Evolutionary conservation across 1,284 basidiomycete species (phyloP).

Genomic region (Paramarasmius palmivorus): DNA sequence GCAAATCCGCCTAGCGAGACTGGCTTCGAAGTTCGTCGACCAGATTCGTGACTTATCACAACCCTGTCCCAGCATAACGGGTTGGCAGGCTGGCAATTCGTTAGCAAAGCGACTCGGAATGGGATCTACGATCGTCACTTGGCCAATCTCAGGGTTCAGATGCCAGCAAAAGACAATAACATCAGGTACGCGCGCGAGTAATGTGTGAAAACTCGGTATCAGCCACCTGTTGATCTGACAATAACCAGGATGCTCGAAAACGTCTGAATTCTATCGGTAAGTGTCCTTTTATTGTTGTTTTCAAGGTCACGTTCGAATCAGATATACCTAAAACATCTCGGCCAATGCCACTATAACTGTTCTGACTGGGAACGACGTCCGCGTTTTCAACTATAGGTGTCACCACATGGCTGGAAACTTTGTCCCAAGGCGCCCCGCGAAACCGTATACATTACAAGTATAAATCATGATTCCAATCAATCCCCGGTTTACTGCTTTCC

Average conservation of each 20-base stretch:
- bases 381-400: constrained; percentile 17
- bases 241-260: constrained; percentile 4
- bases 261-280: not conserved
- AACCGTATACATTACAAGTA: not conserved
- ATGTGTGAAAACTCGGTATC: constrained; percentile 12
- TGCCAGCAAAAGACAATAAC: constrained; percentile 35
- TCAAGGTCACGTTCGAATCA: not conserved
- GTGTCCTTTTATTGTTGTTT: not conserved
- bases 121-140: too few relatives aligned
- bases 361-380: constrained; percentile 36
- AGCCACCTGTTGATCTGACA: constrained; percentile 6
- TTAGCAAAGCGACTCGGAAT: too few relatives aligned
- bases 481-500: not conserved
- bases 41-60: too few relatives aligned
- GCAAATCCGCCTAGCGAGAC: too few relatives aligned
- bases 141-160: not conserved
- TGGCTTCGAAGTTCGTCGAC: too few relatives aligned
- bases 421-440: constrained; percentile 1
- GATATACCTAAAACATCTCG: constrained; percentile 20
- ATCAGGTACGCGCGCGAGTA: constrained; percentile 34
- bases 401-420: constrained; percentile 11
- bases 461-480: not conserved
- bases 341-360: constrained; percentile 24
- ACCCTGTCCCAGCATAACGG: too few relatives aligned
- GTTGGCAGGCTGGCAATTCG: too few relatives aligned